phyloP scores from a whole-genome alignment of 306 rosid genomes.

The Begonia masoniana region DNA sequence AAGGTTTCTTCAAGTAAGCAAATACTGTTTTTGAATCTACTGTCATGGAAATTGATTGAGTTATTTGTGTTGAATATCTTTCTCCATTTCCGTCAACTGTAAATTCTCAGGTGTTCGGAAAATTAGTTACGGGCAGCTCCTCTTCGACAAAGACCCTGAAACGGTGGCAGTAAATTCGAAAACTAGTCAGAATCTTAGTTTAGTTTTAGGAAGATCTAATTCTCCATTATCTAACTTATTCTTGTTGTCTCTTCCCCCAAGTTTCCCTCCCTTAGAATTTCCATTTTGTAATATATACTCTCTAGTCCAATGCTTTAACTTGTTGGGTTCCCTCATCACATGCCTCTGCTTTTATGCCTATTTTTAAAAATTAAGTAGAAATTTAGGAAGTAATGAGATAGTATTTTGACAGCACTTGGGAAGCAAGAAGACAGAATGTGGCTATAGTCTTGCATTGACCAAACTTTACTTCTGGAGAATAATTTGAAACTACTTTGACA shows the following conservation, averaged over 20 bases:
- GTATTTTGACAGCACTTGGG: too few species aligned
- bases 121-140: constrained; percentile 39
- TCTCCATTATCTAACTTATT: background rate
- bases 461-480: too few species aligned
- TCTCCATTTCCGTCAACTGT: background rate
- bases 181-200: background rate
- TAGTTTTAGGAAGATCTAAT: background rate
- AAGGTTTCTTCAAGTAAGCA: constrained; percentile 54
- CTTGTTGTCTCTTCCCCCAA: background rate
- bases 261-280: background rate
- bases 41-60: background rate
- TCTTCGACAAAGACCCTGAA: constrained; percentile 38
- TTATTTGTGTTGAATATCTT: background rate
- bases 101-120: constrained; percentile 45
- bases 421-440: too few species aligned
- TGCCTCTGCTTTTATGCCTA: too few species aligned
- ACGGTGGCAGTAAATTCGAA: constrained; percentile 53
- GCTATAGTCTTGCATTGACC: too few species aligned
- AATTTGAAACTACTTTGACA: too few species aligned
- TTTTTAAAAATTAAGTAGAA: too few species aligned
- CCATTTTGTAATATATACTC: background rate
- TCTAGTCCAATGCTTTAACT: background rate
- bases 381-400: too few species aligned
- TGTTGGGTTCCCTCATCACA: background rate
- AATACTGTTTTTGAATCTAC: constrained; percentile 1